phyloP scores from a whole-genome alignment of 768 basidiomycete genomes.

The Russula abietina region DNA sequence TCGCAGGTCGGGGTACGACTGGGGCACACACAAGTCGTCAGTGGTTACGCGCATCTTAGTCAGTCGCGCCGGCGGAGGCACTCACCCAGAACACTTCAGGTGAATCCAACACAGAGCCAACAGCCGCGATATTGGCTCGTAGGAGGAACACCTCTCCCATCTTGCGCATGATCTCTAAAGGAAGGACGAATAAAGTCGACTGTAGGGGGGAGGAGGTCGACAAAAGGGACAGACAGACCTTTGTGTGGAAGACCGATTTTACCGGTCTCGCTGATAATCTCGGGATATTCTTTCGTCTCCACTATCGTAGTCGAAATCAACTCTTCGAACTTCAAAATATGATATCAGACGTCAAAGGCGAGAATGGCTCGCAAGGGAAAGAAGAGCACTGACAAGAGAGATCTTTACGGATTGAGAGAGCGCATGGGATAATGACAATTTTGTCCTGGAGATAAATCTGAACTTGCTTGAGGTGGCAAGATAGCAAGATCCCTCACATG shows the following conservation, averaged over 20 bases:
- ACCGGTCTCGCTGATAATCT: constrained; percentile 87
- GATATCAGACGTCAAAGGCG: neutral
- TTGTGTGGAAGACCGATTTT: constrained; percentile 89
- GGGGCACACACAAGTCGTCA: constrained; percentile 13
- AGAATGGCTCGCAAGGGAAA: neutral
- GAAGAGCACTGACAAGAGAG: constrained; percentile 54
- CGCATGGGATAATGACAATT: constrained; percentile 90
- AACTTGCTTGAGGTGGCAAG: constrained; percentile 10
- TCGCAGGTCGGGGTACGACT: constrained; percentile 93
- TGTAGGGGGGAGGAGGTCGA: neutral
- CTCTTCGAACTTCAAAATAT: constrained; percentile 66
- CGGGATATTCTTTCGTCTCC: constrained; percentile 94
- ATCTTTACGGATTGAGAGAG: constrained; percentile 96
- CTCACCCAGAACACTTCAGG: constrained; percentile 92
- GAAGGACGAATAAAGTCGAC: neutral
- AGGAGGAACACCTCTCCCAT: constrained; percentile 92
- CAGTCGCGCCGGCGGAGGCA: constrained; percentile 10
- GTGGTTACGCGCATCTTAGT: constrained; percentile 19
- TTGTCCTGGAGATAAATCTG: constrained; percentile 59
- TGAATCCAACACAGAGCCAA: constrained; percentile 94
- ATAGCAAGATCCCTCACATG: constrained; percentile 55
- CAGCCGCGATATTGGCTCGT: constrained; percentile 90
- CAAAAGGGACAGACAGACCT: constrained; percentile 37
- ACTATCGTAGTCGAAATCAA: constrained; percentile 90
- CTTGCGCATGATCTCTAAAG: constrained; percentile 89